Conservation (phyloP, 495 filamentous ascomycete species). For the Neurospora terricola region DNA sequence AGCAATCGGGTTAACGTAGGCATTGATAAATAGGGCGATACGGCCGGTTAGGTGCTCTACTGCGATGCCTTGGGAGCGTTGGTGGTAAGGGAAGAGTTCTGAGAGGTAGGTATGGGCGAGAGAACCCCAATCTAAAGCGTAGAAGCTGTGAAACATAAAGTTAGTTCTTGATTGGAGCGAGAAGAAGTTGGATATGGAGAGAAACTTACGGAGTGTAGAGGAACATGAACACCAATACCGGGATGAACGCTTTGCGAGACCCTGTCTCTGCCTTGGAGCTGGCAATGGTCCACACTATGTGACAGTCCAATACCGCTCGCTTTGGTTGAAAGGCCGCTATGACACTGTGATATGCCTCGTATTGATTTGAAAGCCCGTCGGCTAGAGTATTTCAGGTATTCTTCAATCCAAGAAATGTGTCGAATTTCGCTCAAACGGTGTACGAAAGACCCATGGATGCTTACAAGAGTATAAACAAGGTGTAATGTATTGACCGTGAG, state of each 20-base stretch:
- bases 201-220: constrained; percentile 41
- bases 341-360: too few species aligned
- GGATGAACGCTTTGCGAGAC: constrained; percentile 33
- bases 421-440: not conserved
- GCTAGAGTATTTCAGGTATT: not conserved
- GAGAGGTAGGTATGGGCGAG: constrained; percentile 49
- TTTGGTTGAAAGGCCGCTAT: too few species aligned
- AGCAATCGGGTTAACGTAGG: constrained; percentile 55
- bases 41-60: constrained; percentile 48
- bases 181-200: not conserved
- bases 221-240: constrained; percentile 51
- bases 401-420: not conserved
- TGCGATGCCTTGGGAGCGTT: constrained; percentile 47
- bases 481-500: not conserved
- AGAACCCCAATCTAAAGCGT: constrained; percentile 53
- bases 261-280: too few species aligned
- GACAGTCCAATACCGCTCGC: too few species aligned
- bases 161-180: not conserved
- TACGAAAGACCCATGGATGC: not conserved
- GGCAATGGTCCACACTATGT: too few species aligned
- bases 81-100: constrained; percentile 50
- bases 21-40: constrained; percentile 40
- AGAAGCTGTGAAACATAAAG: constrained; percentile 23
- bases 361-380: not conserved
- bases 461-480: not conserved